phyloP scores from a whole-genome alignment of 2,329 filamentous ascomycete species.

The Fusarium newnesense region DNA sequence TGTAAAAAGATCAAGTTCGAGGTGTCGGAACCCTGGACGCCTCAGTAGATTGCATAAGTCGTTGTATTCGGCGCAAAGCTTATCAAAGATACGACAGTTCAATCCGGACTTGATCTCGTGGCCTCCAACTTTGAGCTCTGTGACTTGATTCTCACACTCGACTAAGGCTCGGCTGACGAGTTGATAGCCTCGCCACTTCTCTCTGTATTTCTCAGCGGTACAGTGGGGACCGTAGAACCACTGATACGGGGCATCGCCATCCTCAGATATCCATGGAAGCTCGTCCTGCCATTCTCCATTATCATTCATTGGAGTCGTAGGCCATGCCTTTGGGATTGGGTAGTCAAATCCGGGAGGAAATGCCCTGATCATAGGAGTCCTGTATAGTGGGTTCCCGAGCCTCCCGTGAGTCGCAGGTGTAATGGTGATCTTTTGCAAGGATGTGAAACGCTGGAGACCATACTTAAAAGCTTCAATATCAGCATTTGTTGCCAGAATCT shows the following conservation, averaged over 20 bases:
- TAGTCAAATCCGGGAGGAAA: conserved; percentile 8
- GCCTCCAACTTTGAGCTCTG: background rate
- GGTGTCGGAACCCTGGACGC: background rate
- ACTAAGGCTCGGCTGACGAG: background rate
- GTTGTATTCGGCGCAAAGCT: background rate
- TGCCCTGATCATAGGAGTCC: background rate
- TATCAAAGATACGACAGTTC: background rate
- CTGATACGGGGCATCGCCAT: background rate
- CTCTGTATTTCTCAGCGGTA: background rate
- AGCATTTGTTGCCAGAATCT: background rate
- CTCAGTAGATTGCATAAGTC: background rate
- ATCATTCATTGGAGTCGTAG: background rate
- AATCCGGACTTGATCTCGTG: background rate
- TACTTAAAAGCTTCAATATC: conserved; percentile 1
- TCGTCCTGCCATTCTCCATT: rapidly evolving
- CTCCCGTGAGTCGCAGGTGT: background rate
- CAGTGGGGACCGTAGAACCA: background rate
- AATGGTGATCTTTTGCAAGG: background rate
- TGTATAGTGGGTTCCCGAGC: background rate
- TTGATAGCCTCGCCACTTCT: background rate
- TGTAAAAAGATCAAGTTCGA: background rate
- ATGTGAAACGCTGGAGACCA: background rate
- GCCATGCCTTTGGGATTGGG: background rate
- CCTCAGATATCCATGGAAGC: background rate
- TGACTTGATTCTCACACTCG: background rate